Evolutionary conservation across 2,329 filamentous ascomycete genomes (phyloP), one percentile per base, ranked within the genome.

Genomic region (Leptoxyphium fumago): DNA sequence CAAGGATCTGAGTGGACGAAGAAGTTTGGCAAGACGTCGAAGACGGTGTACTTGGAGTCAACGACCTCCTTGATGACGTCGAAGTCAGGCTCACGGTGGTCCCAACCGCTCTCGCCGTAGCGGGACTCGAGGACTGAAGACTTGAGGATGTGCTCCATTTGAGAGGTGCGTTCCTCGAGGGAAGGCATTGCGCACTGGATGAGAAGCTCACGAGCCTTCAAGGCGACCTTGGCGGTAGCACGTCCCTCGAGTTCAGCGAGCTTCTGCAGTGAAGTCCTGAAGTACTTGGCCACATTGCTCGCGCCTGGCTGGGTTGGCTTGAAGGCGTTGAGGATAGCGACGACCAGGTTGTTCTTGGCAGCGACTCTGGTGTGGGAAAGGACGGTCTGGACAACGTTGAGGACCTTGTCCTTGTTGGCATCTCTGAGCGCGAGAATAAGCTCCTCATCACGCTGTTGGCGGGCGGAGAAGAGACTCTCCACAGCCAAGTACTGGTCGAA

Each of bases 111-210:
- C 73, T 98, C 91, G 47, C 91, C 91, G 59, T 98, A 98, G 54
- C 84, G 81, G n/a, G 88, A 94, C 64, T 98, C 87, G 7, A 95
- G 78, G 17, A 98, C 91, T 0, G 91, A 89, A 21, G 89, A 94
- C 47, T 88, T 84, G 44, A 98, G 74, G 52, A 98, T 98, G 65
- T 96, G 89, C 71, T 96, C 91, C 89, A 98, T 95, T 70, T 98
- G 91, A 6, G 82, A 77, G 21, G 84, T 84, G 54, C 91, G 82
- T 73, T 98, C 91, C 65, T 96, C 91, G 15, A 98, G 73, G 2
- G 91, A 98, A 14, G 91, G 91, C 62, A 98, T 76, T 43, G 91
- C 88, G 61, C 87, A 95, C 67, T 96, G 91, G 51, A 98, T 98
- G 57, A 98, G 80, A 42, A 96, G 82, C 69, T 98, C 91, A 61